Evolutionary conservation across 2,329 filamentous ascomycete genomes (phyloP).

Genomic region (Alternaria sp.): DNA sequence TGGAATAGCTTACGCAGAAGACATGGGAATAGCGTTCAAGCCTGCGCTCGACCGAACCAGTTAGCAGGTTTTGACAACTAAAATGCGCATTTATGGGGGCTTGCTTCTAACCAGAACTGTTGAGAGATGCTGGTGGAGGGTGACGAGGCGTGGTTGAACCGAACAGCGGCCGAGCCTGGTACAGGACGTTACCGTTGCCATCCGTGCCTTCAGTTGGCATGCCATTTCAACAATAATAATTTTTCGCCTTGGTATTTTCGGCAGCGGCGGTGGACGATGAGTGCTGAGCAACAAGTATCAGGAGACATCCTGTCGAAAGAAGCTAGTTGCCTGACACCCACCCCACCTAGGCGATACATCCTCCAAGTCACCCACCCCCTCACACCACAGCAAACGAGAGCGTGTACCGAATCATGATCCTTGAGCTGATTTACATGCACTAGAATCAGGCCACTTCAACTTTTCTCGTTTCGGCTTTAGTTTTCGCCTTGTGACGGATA

Average conservation of each 20-base stretch:
- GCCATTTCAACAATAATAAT: neutral
- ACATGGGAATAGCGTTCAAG: conserved; percentile 18
- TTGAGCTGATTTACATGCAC: conserved; percentile 23
- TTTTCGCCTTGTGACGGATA: conserved; percentile 16
- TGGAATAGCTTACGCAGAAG: conserved; percentile 22
- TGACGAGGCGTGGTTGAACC: conserved; percentile 8
- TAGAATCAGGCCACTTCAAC: conserved; percentile 30
- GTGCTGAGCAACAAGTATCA: conserved; percentile 30
- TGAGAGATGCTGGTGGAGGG: conserved; percentile 12
- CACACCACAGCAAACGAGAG: conserved; percentile 33
- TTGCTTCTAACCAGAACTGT: conserved; percentile 23
- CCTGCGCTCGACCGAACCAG: conserved; percentile 39
- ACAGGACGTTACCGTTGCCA: neutral
- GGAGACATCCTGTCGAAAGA: conserved; percentile 32
- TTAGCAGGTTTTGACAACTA: conserved; percentile 18
- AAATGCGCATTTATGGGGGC: conserved; percentile 14
- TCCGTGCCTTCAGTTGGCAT: neutral
- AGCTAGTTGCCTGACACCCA: conserved; percentile 29
- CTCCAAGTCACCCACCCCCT: conserved; percentile 24
- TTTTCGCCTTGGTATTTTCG: neutral
- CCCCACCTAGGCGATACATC: conserved; percentile 25
- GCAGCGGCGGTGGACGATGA: conserved; percentile 14
- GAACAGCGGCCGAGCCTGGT: conserved; percentile 7
- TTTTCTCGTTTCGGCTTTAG: conserved; percentile 17
- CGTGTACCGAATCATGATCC: conserved; percentile 17